Evolutionary conservation across 2,329 filamentous ascomycete species (phyloP).

Genomic region (Rhinocladiella mackenziei): DNA sequence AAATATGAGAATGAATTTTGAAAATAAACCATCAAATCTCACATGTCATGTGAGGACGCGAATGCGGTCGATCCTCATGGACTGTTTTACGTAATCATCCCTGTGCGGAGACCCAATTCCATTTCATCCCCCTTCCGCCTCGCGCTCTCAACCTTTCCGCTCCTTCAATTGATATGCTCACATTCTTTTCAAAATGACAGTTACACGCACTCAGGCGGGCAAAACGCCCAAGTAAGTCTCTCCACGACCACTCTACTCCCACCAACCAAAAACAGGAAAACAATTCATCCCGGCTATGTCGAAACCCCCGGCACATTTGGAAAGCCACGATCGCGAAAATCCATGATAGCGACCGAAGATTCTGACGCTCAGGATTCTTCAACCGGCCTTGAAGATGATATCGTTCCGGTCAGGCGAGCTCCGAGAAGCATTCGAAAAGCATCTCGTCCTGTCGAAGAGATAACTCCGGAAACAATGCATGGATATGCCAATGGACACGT

Average conservation of each 20-base stretch:
- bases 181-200: constrained; percentile 36
- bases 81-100: too few species aligned
- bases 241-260: not conserved
- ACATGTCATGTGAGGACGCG: too few species aligned
- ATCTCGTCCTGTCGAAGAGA: constrained; percentile 2
- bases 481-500: constrained; percentile 15
- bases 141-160: constrained; percentile 5
- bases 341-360: constrained; percentile 16
- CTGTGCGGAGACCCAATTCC: too few species aligned
- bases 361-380: constrained; percentile 20
- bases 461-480: constrained; percentile 10
- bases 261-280: constrained; percentile 43
- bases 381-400: constrained; percentile 11
- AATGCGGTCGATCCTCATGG: too few species aligned
- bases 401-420: not conserved
- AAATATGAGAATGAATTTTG: too few species aligned
- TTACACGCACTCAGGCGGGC: constrained; percentile 51
- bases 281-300: constrained; percentile 49
- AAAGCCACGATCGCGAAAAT: constrained; percentile 24
- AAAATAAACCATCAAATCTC: too few species aligned
- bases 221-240: constrained; percentile 48
- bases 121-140: constrained; percentile 2
- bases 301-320: constrained; percentile 44
- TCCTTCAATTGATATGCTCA: constrained; percentile 3
- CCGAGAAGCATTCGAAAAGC: constrained; percentile 7